Conservation (phyloP, 768 basidiomycete species). For the Tricholoma hemisulphureum region DNA sequence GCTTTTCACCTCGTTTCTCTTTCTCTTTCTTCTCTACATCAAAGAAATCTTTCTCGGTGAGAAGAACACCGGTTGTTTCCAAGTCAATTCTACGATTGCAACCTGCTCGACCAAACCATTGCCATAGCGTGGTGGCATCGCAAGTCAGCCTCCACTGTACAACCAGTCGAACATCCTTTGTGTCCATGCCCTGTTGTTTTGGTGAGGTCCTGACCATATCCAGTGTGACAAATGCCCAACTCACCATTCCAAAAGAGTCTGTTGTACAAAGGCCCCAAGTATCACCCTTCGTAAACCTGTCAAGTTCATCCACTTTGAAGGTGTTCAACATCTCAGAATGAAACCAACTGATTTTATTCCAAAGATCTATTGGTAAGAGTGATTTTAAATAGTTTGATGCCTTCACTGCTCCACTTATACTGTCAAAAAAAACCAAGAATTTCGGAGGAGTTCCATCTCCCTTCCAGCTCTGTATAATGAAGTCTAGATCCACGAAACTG, state of each 20-base stretch:
- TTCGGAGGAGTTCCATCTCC: not conserved
- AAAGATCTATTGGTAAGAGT: not conserved
- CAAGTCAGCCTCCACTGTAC: not conserved
- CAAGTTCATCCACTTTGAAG: slow-evolving; percentile 11
- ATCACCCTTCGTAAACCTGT: not conserved
- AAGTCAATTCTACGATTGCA: not conserved
- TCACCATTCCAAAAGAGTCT: not conserved
- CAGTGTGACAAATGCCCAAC: not conserved
- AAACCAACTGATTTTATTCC: slow-evolving; percentile 2
- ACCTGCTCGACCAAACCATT: not conserved
- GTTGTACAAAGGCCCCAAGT: not conserved
- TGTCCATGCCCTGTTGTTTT: not conserved
- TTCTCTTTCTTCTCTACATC: not conserved
- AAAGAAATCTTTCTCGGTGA: not conserved
- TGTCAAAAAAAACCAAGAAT: not conserved
- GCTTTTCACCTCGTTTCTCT: not conserved
- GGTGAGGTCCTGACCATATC: not conserved
- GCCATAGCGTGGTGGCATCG: not conserved
- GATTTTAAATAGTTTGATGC: not conserved
- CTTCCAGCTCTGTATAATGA: no score
- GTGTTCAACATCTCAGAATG: slow-evolving; percentile 2
- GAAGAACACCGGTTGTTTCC: not conserved
- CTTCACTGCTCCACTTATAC: not conserved
- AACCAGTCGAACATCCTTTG: not conserved
- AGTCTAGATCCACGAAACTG: no score